Conservation (phyloP, 257 asterid genomes). For the Penstemon newberryi region DNA sequence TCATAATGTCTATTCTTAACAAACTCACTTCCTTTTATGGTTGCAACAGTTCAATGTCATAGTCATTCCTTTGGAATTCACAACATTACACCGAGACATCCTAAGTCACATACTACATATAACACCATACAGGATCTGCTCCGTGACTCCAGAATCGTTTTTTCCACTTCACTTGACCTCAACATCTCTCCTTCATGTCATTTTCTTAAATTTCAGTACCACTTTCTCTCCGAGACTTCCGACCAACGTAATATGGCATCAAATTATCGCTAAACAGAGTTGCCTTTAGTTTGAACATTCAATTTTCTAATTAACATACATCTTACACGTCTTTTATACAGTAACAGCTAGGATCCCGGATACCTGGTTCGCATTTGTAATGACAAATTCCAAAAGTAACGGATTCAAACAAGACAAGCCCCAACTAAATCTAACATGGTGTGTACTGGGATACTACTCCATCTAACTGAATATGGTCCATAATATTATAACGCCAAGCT, state of each 20-base stretch:
- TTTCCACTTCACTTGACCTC: neutral
- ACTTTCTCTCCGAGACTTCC: neutral
- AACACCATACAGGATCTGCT: neutral
- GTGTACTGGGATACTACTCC: too few species aligned
- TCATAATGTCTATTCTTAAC: neutral
- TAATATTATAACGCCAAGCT: neutral
- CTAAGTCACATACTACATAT: neutral
- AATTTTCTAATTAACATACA: neutral
- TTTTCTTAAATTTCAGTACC: neutral
- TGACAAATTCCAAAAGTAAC: neutral
- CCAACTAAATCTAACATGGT: neutral
- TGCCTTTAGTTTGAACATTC: neutral
- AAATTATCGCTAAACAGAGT: constrained; percentile 6
- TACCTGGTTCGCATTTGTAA: neutral
- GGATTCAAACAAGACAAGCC: neutral
- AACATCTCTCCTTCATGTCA: neutral
- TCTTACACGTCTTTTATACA: too few species aligned
- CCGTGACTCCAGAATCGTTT: neutral
- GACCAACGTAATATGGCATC: neutral
- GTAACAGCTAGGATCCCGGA: neutral
- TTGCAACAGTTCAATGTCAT: neutral
- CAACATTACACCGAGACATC: neutral
- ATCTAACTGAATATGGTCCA: neutral
- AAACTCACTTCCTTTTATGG: neutral
- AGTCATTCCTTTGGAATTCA: neutral